Evolutionary conservation across 148 eudicot species (phyloP).

Genomic region (Chenopodium quinoa): DNA sequence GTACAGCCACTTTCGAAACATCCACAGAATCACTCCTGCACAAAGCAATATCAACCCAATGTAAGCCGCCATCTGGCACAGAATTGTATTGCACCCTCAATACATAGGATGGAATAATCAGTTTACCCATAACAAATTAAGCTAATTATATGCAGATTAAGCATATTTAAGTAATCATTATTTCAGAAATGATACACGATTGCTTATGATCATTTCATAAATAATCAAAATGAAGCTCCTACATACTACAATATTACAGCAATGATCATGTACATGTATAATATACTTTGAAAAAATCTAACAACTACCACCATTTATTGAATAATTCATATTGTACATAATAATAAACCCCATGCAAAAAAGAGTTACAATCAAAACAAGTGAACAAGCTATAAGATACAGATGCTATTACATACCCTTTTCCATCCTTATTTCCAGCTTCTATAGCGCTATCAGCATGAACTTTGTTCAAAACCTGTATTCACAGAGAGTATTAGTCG

Average conservation of each 20-base stretch:
- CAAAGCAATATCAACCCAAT: conserved; percentile 9
- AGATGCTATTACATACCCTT: conserved; percentile 37
- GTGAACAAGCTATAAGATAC: no score
- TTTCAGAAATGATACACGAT: neutral
- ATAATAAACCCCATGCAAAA: neutral
- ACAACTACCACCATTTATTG: neutral
- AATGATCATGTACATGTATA: no score
- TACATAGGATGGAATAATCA: neutral
- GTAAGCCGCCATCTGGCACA: conserved; percentile 3
- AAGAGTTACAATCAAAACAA: neutral
- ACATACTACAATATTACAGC: no score
- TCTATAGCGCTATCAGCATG: conserved; percentile 27
- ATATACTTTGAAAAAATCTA: no score
- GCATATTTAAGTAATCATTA: no score
- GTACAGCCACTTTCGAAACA: conserved; percentile 37
- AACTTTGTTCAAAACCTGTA: conserved; percentile 48
- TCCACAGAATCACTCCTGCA: conserved; percentile 36
- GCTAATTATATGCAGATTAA: neutral
- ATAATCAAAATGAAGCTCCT: neutral
- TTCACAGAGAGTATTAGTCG: conserved; percentile 6
- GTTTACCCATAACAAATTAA: neutral
- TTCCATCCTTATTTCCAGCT: conserved; percentile 37
- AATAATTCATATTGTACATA: neutral
- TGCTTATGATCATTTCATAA: neutral
- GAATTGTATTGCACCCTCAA: neutral